Evolutionary conservation across 148 eudicot genomes (phyloP).

Genomic region (Silene uniflora): DNA sequence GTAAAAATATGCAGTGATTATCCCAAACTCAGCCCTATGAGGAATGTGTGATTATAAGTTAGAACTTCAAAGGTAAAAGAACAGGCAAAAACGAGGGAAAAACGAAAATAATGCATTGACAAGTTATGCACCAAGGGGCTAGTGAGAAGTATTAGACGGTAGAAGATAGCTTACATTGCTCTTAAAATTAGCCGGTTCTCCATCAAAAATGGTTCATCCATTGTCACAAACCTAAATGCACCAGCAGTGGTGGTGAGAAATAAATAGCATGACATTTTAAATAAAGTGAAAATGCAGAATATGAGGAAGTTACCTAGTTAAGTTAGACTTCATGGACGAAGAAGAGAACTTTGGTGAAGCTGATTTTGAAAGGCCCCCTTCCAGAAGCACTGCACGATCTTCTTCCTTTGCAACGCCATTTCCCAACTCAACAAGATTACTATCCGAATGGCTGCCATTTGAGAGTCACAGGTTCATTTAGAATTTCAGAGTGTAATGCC

Average conservation of each 20-base stretch:
- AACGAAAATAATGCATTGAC: background rate
- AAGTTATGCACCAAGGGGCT: background rate
- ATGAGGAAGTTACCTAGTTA: slow-evolving; percentile 55
- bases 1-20: slow-evolving; percentile 67
- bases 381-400: slow-evolving; percentile 74
- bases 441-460: slow-evolving; percentile 77
- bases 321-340: slow-evolving; percentile 62
- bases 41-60: slow-evolving; percentile 13
- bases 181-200: slow-evolving; percentile 77
- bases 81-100: background rate
- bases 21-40: slow-evolving; percentile 77
- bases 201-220: slow-evolving; percentile 87
- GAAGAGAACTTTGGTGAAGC: slow-evolving; percentile 50
- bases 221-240: slow-evolving; percentile 67
- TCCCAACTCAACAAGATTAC: slow-evolving; percentile 74
- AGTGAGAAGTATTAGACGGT: background rate
- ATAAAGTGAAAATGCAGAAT: slow-evolving; percentile 8
- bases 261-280: slow-evolving; percentile 1
- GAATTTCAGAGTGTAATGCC: background rate
- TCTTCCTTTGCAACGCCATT: slow-evolving; percentile 68
- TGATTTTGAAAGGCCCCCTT: slow-evolving; percentile 88
- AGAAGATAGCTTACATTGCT: slow-evolving; percentile 63
- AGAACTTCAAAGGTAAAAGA: background rate
- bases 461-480: slow-evolving; percentile 25
- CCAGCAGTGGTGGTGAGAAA: slow-evolving; percentile 14